Evolutionary conservation across 108 stramenopile species (phyloP).

Genomic region (Stephanodiscus minutulus): DNA sequence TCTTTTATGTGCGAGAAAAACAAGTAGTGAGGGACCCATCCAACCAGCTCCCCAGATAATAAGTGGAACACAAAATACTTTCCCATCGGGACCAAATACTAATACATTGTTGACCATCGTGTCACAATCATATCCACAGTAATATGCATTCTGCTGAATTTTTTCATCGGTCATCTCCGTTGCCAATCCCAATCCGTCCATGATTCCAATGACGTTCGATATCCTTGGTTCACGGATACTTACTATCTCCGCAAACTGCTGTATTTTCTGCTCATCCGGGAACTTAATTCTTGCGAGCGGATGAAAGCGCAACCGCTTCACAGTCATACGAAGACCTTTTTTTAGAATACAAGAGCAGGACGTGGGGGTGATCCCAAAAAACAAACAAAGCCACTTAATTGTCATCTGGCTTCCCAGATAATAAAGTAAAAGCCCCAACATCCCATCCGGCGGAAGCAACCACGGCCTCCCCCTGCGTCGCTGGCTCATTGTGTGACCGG

Average conservation of each 20-base stretch:
- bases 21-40: constrained; percentile 3
- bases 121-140: constrained; percentile 24
- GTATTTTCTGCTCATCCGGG: constrained; percentile 21
- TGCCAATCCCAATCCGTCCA: constrained; percentile 13
- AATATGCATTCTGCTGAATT: constrained; percentile 12
- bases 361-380: constrained; percentile 3
- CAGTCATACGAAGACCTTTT: background rate
- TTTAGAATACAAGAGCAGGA: constrained; percentile 9
- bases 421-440: background rate
- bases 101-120: constrained; percentile 12
- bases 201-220: constrained; percentile 8
- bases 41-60: constrained; percentile 14
- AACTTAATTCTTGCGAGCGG: constrained; percentile 1
- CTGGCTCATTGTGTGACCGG: background rate
- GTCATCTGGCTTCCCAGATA: constrained; percentile 1
- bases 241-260: background rate
- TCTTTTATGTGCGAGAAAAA: background rate
- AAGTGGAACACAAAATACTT: constrained; percentile 10
- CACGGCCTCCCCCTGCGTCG: background rate
- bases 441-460: background rate
- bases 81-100: constrained; percentile 14
- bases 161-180: constrained; percentile 2
- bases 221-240: background rate
- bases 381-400: constrained; percentile 1
- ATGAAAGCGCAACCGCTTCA: constrained; percentile 6